A percentile compares a stretch with the other conserved stretches of the same genome.
phyloP scores from a whole-genome alignment of 2,329 filamentous ascomycete species.

The Fusarium chuoi region DNA sequence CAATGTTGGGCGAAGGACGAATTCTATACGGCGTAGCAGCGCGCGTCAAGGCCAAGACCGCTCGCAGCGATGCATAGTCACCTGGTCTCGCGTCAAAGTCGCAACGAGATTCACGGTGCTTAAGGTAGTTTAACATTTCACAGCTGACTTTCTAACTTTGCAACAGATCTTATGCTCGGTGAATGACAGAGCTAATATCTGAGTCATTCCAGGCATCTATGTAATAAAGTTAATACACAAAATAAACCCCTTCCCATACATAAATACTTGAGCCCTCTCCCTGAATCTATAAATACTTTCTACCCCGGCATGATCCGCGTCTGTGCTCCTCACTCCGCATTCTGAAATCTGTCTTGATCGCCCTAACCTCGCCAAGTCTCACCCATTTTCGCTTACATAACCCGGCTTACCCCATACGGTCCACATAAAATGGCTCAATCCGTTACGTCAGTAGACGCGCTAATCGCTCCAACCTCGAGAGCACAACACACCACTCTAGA shows the following conservation, averaged over 20 bases:
- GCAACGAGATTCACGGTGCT: not conserved
- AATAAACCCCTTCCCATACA: no score
- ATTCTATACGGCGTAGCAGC: not conserved
- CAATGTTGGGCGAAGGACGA: accelerated
- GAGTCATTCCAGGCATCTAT: not conserved
- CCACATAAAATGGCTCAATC: conserved; percentile 26
- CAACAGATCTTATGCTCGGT: not conserved
- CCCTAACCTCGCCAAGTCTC: not conserved
- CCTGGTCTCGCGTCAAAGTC: not conserved
- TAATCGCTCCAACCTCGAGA: conserved; percentile 9
- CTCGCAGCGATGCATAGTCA: not conserved
- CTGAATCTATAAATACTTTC: not conserved
- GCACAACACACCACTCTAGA: conserved; percentile 13
- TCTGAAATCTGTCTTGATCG: not conserved
- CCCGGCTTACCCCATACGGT: conserved; percentile 18
- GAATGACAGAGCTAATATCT: not conserved
- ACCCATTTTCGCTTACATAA: conserved; percentile 9
- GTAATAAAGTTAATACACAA: no score
- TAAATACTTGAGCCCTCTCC: no score
- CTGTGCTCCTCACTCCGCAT: not conserved
- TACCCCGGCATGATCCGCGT: not conserved
- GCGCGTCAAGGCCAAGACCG: not conserved
- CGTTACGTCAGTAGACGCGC: conserved; percentile 6
- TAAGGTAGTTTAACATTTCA: not conserved
- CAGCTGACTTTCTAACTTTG: no score